Conservation (phyloP, 2,329 filamentous ascomycete species). For the Sclerotinia nivalis region DNA sequence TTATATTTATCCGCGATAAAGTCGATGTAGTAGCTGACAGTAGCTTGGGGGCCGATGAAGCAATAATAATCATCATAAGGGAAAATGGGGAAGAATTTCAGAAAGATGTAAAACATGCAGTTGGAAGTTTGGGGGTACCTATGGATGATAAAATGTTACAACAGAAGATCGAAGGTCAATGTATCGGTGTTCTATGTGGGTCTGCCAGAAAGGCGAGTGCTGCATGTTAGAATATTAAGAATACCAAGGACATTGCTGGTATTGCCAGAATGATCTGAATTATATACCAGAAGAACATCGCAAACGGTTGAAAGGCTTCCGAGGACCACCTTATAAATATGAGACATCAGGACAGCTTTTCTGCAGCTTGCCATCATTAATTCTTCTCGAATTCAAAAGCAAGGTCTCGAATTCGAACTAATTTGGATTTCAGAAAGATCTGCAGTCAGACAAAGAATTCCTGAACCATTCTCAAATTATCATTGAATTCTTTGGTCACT, state of each 20-base stretch:
- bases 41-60: conserved; percentile 47
- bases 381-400: not conserved
- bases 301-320: not conserved
- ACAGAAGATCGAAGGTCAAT: conserved; percentile 54
- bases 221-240: conserved; percentile 40
- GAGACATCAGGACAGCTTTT: not conserved
- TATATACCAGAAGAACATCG: not conserved
- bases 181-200: conserved; percentile 45
- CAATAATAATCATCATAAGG: conserved; percentile 44
- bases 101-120: conserved; percentile 51
- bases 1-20: conserved; percentile 48
- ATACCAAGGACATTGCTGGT: conserved; percentile 38
- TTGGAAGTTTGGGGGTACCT: conserved; percentile 52
- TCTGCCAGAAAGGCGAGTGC: conserved; percentile 43
- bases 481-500: too few species aligned
- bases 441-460: not conserved
- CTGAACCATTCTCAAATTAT: not conserved
- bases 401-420: not conserved
- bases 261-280: conserved; percentile 18
- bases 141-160: conserved; percentile 49
- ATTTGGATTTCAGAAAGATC: too few species aligned
- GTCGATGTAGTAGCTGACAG: conserved; percentile 48
- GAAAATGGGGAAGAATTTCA: conserved; percentile 44
- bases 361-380: not conserved
- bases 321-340: not conserved